phyloP scores from a whole-genome alignment of 257 asterid species.

The Nicotiana sylvestris region DNA sequence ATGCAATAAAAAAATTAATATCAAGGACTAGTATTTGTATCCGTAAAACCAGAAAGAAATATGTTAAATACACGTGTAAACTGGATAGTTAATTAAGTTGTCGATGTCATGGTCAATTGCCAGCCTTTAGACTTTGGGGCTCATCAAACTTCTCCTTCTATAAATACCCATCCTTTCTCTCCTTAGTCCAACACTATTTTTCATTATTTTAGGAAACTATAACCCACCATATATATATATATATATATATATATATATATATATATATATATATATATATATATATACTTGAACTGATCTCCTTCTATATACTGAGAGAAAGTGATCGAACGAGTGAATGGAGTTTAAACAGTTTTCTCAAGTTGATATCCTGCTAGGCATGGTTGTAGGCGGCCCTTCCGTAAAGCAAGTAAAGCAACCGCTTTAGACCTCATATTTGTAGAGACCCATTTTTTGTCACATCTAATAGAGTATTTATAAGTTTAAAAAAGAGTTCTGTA shows the following conservation, averaged over 20 bases:
- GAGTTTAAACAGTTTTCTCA: constrained; percentile 17
- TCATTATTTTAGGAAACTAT: background rate
- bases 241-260: too few species aligned
- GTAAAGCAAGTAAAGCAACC: too few species aligned
- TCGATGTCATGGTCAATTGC: background rate
- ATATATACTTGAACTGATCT: too few species aligned
- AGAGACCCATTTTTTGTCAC: too few species aligned
- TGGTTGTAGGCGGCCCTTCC: background rate
- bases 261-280: too few species aligned
- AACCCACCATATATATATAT: too few species aligned
- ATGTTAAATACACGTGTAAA: background rate
- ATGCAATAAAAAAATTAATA: background rate
- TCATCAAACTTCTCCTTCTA: constrained; percentile 8
- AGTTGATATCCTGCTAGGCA: constrained; percentile 9
- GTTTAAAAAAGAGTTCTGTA: too few species aligned
- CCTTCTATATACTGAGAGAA: too few species aligned
- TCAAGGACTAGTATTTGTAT: background rate
- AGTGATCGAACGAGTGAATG: constrained; percentile 9
- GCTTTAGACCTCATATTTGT: too few species aligned
- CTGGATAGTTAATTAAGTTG: background rate
- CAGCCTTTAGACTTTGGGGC: constrained; percentile 8
- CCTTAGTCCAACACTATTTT: background rate
- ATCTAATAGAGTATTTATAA: too few species aligned
- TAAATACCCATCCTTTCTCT: constrained; percentile 12
- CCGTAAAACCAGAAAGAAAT: background rate